Evolutionary conservation across 192 early-diverging fungal species (phyloP).

Genomic region (Entomortierella parvispora): DNA sequence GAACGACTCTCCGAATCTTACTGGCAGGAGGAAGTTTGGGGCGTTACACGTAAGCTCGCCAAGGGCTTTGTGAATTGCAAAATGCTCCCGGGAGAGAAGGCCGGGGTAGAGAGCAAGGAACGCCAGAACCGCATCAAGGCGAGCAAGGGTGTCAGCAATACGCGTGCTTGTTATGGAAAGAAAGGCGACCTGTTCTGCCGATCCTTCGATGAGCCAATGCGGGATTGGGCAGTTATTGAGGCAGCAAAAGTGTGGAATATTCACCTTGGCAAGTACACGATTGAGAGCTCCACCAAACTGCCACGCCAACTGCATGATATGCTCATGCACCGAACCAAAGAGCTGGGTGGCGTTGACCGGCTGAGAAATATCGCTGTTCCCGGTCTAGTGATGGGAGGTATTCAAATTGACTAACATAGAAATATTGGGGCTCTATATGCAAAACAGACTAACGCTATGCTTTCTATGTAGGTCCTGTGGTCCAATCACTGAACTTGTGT

Average conservation of each 20-base stretch:
- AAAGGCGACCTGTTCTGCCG: conserved; percentile 22
- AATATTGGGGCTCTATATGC: conserved; percentile 1
- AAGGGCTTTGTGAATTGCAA: conserved; percentile 4
- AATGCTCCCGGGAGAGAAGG: conserved; percentile 8
- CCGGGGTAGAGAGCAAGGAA: conserved; percentile 8
- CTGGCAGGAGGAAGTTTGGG: conserved; percentile 21
- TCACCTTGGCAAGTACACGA: conserved; percentile 1
- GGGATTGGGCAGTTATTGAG: conserved; percentile 23
- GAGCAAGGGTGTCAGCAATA: neutral
- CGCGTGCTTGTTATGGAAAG: conserved; percentile 6
- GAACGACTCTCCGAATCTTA: conserved; percentile 12
- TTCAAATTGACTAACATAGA: conserved; percentile 4
- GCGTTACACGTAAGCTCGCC: conserved; percentile 1
- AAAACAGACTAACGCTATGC: conserved; percentile 5
- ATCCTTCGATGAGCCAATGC: conserved; percentile 12
- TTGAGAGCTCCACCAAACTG: conserved; percentile 15
- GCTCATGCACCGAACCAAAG: conserved; percentile 11
- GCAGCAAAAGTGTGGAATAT: conserved; percentile 16
- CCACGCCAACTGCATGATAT: conserved; percentile 25
- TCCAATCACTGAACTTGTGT: conserved; percentile 13
- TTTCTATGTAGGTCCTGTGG: conserved; percentile 19
- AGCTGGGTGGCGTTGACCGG: neutral
- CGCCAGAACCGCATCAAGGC: conserved; percentile 9
- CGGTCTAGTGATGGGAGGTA: conserved; percentile 24
- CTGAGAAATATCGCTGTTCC: conserved; percentile 8